phyloP scores from a whole-genome alignment of 495 filamentous ascomycete species.

The Hypoxylon fragiforme region DNA sequence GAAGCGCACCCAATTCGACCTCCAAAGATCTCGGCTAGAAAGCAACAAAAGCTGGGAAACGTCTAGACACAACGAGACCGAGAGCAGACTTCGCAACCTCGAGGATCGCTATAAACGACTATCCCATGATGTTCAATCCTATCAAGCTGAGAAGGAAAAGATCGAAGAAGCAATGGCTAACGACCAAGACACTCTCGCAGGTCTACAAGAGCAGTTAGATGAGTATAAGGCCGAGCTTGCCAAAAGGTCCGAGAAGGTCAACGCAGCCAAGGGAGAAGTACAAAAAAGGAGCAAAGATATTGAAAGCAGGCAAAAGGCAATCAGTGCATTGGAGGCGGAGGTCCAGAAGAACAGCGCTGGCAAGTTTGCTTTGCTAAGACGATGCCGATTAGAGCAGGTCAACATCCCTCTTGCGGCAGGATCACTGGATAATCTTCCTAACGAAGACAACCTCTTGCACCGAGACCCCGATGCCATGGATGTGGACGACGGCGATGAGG shows the following conservation, averaged over 20 bases:
- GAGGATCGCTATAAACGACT: conserved; percentile 69
- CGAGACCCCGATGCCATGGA: conserved; percentile 86
- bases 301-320: conserved; percentile 74
- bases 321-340: conserved; percentile 76
- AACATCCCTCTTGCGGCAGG: conserved; percentile 76
- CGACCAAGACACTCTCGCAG: conserved; percentile 74
- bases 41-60: conserved; percentile 79
- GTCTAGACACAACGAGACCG: conserved; percentile 66
- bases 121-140: conserved; percentile 63
- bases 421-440: conserved; percentile 86
- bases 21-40: conserved; percentile 79
- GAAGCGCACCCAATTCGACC: conserved; percentile 82
- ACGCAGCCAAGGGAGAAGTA: conserved; percentile 77
- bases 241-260: conserved; percentile 74
- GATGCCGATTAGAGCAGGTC: conserved; percentile 93
- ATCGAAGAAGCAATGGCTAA: conserved; percentile 74
- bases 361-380: conserved; percentile 79
- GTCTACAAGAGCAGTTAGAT: conserved; percentile 70
- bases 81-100: conserved; percentile 67
- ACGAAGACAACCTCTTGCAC: conserved; percentile 73
- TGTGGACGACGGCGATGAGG: conserved; percentile 71
- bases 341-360: conserved; percentile 80
- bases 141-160: conserved; percentile 71
- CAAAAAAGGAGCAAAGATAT: conserved; percentile 81
- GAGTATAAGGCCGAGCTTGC: conserved; percentile 65